These are phyloP conservation scores for Thelephora ganbajun DNA, from an alignment of 768 basidiomycete genomes.

Conservation along the genomic window DNA sequence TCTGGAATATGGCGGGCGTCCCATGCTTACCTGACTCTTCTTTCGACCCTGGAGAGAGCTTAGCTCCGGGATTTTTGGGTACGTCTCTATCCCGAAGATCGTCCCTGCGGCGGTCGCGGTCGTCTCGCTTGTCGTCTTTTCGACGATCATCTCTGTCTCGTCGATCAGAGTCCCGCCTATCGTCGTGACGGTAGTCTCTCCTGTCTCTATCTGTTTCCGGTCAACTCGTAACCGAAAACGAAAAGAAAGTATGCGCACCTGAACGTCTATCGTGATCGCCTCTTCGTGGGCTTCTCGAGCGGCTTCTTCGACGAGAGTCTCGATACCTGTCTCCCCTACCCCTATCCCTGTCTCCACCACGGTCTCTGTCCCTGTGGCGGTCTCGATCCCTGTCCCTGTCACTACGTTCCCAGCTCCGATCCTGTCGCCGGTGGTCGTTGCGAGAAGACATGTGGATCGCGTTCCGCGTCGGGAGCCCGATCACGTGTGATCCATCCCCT, in stretches of 20 bases:
- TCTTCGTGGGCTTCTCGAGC: constrained; percentile 12
- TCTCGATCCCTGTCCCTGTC: constrained; percentile 10
- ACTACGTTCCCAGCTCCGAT: constrained; percentile 16
- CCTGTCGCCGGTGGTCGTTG: constrained; percentile 17
- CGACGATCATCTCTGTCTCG: constrained; percentile 7
- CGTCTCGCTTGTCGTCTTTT: neutral
- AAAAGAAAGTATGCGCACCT: constrained; percentile 2
- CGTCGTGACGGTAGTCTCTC: constrained; percentile 8
- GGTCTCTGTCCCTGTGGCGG: constrained; percentile 8
- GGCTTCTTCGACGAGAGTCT: constrained; percentile 10
- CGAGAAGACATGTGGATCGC: constrained; percentile 18
- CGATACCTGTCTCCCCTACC: constrained; percentile 8
- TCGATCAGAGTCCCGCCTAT: constrained; percentile 9
- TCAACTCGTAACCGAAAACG: neutral
- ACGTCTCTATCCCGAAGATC: constrained; percentile 9
- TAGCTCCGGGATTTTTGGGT: constrained; percentile 11
- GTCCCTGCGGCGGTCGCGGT: constrained; percentile 8
- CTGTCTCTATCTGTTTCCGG: constrained; percentile 2
- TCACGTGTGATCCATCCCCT: neutral
- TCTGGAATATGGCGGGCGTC: constrained; percentile 14
- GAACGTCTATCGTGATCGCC: constrained; percentile 7
- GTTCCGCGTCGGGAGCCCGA: neutral
- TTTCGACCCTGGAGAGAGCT: too few relatives aligned
- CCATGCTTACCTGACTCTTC: constrained; percentile 6
- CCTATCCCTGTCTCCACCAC: constrained; percentile 7